Conservation (phyloP, 371 early-diverging fungal genomes). For the Apophysomyces sp. region DNA sequence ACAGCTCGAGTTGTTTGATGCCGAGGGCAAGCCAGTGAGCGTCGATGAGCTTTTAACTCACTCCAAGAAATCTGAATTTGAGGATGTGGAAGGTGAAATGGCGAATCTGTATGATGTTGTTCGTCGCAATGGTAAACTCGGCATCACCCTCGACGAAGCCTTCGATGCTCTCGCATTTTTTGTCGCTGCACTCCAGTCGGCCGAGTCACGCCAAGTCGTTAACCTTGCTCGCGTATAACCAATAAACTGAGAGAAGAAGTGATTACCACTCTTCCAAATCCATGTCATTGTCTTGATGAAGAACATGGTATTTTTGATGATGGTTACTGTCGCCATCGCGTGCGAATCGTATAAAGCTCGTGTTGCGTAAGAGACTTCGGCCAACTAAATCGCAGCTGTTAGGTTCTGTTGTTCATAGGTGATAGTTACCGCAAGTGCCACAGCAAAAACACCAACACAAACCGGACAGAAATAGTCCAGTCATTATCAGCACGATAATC, state of each 20-base stretch:
- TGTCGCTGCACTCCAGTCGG: slow-evolving; percentile 43
- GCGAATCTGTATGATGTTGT: slow-evolving; percentile 34
- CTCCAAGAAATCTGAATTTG: slow-evolving; percentile 16
- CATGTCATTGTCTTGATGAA: neutral
- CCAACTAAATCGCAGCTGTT: slow-evolving; percentile 3
- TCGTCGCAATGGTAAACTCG: slow-evolving; percentile 24
- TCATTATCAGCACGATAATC: slow-evolving; percentile 22
- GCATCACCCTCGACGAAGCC: slow-evolving; percentile 36
- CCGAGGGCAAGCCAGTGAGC: slow-evolving; percentile 17
- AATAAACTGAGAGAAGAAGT: neutral
- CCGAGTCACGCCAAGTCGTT: slow-evolving; percentile 28
- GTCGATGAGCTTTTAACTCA: neutral
- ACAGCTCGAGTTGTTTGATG: slow-evolving; percentile 28
- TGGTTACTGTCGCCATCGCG: neutral
- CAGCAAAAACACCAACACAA: slow-evolving; percentile 50
- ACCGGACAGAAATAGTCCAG: slow-evolving; percentile 29
- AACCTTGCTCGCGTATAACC: slow-evolving; percentile 9
- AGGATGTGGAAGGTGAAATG: slow-evolving; percentile 49
- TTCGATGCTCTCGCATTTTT: slow-evolving; percentile 49
- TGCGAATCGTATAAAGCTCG: neutral
- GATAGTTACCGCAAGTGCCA: slow-evolving; percentile 44
- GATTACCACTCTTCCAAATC: slow-evolving; percentile 4
- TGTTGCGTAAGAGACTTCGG: slow-evolving; percentile 4
- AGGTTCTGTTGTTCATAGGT: neutral
- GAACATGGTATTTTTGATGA: slow-evolving; percentile 7